phyloP scores from a whole-genome alignment of 306 rosid species.

The Fragaria nilgerrensis region DNA sequence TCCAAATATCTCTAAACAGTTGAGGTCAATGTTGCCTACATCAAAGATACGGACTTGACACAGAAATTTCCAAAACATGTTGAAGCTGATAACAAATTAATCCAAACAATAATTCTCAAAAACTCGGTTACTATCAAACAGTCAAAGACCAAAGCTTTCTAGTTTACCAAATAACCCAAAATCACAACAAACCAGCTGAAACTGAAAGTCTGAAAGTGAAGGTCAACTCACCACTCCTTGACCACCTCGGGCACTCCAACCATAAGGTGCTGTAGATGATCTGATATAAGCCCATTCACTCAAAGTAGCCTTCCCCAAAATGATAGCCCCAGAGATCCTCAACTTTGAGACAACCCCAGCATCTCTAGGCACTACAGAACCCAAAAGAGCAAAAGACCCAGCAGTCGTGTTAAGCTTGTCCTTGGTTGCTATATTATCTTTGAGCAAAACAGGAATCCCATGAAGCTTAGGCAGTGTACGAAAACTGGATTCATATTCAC shows the following conservation, averaged over 20 bases:
- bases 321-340: slow-evolving; percentile 67
- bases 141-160: background rate
- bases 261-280: slow-evolving; percentile 21
- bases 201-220: background rate
- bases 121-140: background rate
- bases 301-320: slow-evolving; percentile 60
- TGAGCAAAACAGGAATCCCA: slow-evolving; percentile 63
- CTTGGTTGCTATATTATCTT: slow-evolving; percentile 66
- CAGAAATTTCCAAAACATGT: background rate
- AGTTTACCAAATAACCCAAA: background rate
- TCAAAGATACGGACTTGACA: background rate
- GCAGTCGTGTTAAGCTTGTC: slow-evolving; percentile 66
- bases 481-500: slow-evolving; percentile 36
- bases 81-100: background rate
- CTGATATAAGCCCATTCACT: slow-evolving; percentile 57
- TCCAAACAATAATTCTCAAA: background rate
- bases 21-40: background rate
- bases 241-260: slow-evolving; percentile 60
- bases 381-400: slow-evolving; percentile 60
- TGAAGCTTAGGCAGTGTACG: slow-evolving; percentile 34
- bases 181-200: background rate
- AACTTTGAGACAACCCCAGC: slow-evolving; percentile 57
- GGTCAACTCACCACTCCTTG: slow-evolving; percentile 53
- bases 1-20: background rate
- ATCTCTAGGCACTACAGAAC: slow-evolving; percentile 61